Evolutionary conservation across 2,329 filamentous ascomycete species (phyloP), one percentile per base, ranked within the genome.

Genomic region (Fusarium longipes): DNA sequence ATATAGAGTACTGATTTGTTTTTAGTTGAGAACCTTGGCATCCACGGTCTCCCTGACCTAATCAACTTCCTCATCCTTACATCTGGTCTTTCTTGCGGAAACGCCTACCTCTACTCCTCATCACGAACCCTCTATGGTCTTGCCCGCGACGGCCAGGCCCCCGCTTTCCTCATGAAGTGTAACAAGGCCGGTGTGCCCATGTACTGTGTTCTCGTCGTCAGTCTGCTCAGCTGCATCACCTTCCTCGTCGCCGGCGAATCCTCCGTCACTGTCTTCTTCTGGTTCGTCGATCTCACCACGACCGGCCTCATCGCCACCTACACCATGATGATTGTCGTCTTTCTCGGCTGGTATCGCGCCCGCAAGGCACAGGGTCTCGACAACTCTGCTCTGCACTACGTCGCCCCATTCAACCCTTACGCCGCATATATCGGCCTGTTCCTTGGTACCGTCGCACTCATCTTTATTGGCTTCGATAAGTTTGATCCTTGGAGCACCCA

Each of bases 1-100:
- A 6, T 15, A 8, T 2, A 15, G 10, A 29, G n/a, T 27, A 5
- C 55, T 68, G 17, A 65, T 51, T n/a, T 18, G 7, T 15, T 5
- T 17, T 1, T 15, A 68, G 65, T 88, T 79, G 76, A 80, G 57
- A 84, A 86, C 70, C 68, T 87, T 49, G 77, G 81, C 17, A 83
- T 88, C 56, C 72, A 71, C 1, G 83, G 82, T 14, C 81, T 88
- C 15, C 84, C 85, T 12, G 78, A 84, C 49, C 75, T 89, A 35
- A 81, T 86, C 65, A 89, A 88, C 73, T 85, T 84, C 29, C 87
- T 87, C 30, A 87, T 92, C 68, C 80, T 92, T 45, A 87, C 89
- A 8, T 79, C 74, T 11, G 78, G 76, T 44, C 73, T 75, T 59
- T 81, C 78, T 39, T 79, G 79, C 39, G 82, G 81, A 17, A 83